A percentile compares a stretch with the other conserved stretches of the same genome.
phyloP scores from a whole-genome alignment of 1,139 yeast genomes.

The Kurtzmaniella natalensis region DNA sequence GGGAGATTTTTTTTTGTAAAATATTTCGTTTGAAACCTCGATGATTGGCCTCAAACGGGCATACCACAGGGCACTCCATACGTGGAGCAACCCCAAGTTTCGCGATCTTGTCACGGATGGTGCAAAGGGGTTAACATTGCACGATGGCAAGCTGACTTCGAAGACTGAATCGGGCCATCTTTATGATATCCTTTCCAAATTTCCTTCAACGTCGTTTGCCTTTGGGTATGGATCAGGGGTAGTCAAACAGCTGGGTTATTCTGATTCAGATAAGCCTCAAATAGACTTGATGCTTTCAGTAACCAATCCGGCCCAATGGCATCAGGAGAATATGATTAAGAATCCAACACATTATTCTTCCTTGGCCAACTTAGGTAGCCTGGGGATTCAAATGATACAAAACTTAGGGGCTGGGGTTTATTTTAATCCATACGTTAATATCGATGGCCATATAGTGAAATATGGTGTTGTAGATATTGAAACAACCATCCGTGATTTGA shows the following conservation, averaged over 20 bases:
- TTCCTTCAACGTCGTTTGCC: constrained; percentile 61
- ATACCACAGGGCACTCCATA: neutral
- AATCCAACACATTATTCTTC: constrained; percentile 75
- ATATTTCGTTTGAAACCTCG: neutral
- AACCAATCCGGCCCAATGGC: constrained; percentile 67
- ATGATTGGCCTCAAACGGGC: constrained; percentile 1
- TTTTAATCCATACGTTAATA: constrained; percentile 81
- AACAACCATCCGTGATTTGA: constrained; percentile 59
- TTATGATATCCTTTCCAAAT: constrained; percentile 1
- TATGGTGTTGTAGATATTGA: constrained; percentile 79
- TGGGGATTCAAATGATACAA: constrained; percentile 53
- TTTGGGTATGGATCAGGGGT: constrained; percentile 98
- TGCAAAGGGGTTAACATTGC: too few species aligned
- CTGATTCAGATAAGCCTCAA: constrained; percentile 48
- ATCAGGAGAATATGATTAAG: constrained; percentile 60
- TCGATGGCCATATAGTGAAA: constrained; percentile 60
- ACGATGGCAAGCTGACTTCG: too few species aligned
- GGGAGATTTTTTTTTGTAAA: too few species aligned
- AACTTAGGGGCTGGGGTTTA: constrained; percentile 87
- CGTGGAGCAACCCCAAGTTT: neutral
- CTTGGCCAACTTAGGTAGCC: constrained; percentile 54
- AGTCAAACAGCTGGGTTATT: constrained; percentile 66
- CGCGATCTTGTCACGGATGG: neutral
- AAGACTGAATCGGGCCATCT: too few species aligned
- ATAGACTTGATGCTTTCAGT: constrained; percentile 88